phyloP scores from a whole-genome alignment of 2,329 filamentous ascomycete species.

The Paecilomyces dactylethromorphus region DNA sequence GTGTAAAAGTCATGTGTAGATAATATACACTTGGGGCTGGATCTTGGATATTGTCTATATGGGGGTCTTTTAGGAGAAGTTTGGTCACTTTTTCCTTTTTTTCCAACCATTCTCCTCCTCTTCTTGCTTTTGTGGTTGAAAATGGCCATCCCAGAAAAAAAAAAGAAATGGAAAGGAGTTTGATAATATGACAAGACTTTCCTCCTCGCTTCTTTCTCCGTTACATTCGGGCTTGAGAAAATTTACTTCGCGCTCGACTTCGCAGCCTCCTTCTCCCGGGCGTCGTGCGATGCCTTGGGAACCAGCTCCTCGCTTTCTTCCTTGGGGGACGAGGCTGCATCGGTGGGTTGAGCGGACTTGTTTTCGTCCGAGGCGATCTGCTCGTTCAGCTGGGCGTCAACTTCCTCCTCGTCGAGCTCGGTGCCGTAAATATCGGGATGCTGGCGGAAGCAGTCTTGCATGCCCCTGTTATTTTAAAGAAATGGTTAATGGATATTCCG shows the following conservation, averaged over 20 bases:
- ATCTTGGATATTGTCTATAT: not conserved
- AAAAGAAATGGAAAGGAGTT: not conserved
- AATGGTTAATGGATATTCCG: constrained; percentile 21
- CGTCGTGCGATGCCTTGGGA: constrained; percentile 35
- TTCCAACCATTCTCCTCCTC: not conserved
- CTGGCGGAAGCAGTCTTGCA: constrained; percentile 94
- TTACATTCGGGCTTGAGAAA: not conserved
- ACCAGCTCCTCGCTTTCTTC: constrained; percentile 19
- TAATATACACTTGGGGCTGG: constrained; percentile 11
- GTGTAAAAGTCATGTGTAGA: not conserved
- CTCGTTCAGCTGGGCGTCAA: constrained; percentile 30
- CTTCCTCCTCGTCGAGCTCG: constrained; percentile 72
- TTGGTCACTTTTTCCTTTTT: not conserved
- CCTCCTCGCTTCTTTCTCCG: not conserved
- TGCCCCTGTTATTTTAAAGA: constrained; percentile 56
- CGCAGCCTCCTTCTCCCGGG: constrained; percentile 14
- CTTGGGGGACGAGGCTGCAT: constrained; percentile 15
- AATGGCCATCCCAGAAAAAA: not conserved
- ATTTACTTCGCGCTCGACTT: constrained; percentile 11
- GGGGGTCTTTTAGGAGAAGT: not conserved
- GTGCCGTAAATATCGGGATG: constrained; percentile 91
- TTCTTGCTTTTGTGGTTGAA: not conserved
- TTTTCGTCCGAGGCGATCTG: constrained; percentile 11
- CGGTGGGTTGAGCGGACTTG: constrained; percentile 10
- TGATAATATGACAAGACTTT: not conserved